These are phyloP conservation scores for Penicillium sp. DNA, from an alignment of 2,329 filamentous ascomycete genomes.

Conservation along the genomic window DNA sequence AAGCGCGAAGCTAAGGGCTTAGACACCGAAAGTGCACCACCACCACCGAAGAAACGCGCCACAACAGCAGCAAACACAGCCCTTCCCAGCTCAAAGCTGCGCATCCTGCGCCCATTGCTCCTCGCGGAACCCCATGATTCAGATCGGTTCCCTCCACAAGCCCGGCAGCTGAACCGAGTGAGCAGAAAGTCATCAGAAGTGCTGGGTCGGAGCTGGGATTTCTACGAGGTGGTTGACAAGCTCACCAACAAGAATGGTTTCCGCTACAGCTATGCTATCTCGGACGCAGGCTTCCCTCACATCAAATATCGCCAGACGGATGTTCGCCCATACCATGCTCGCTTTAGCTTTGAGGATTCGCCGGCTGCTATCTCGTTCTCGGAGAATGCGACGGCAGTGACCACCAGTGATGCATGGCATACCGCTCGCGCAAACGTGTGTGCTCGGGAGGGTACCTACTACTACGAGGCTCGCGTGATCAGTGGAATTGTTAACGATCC, in stretches of 20 bases:
- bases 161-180: slow-evolving; percentile 43
- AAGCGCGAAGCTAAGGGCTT: slow-evolving; percentile 46
- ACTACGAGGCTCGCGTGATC: slow-evolving; percentile 90
- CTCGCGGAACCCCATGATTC: slow-evolving; percentile 42
- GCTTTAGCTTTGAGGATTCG: slow-evolving; percentile 90
- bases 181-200: slow-evolving; percentile 38
- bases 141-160: slow-evolving; percentile 40
- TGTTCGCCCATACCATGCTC: slow-evolving; percentile 75
- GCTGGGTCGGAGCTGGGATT: slow-evolving; percentile 40
- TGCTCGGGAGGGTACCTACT: slow-evolving; percentile 84
- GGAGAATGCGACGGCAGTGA: slow-evolving; percentile 72
- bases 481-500: slow-evolving; percentile 56
- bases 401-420: slow-evolving; percentile 89
- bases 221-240: slow-evolving; percentile 47
- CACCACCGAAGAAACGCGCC: slow-evolving; percentile 40
- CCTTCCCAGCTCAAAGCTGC: slow-evolving; percentile 39
- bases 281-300: slow-evolving; percentile 82
- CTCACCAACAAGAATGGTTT: slow-evolving; percentile 72
- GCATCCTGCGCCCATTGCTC: slow-evolving; percentile 42
- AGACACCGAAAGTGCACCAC: slow-evolving; percentile 36
- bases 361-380: slow-evolving; percentile 84
- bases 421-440: slow-evolving; percentile 89
- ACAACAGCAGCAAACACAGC: slow-evolving; percentile 32
- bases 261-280: slow-evolving; percentile 87
- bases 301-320: slow-evolving; percentile 92